Evolutionary conservation across 202 grass and related monocot species (phyloP).

Genomic region (Cymbopogon flexuosus): DNA sequence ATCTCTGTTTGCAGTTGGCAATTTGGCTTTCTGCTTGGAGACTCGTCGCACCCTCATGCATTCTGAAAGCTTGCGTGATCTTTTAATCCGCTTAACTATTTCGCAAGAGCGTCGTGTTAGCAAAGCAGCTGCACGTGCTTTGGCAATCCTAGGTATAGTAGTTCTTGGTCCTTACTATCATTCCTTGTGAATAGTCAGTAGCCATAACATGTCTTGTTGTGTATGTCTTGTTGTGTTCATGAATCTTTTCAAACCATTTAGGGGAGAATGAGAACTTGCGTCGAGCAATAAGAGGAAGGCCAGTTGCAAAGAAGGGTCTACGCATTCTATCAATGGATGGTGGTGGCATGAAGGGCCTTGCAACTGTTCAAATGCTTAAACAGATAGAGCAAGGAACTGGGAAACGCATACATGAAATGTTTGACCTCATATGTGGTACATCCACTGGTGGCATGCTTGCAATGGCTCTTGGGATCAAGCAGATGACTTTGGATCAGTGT

Average conservation of each 20-base stretch:
- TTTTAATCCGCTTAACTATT: constrained; percentile 76
- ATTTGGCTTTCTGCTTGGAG: constrained; percentile 96
- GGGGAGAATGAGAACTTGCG: constrained; percentile 95
- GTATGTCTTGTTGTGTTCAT: constrained; percentile 26
- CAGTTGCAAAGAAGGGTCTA: constrained; percentile 80
- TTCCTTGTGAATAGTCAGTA: constrained; percentile 5
- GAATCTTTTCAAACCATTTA: constrained; percentile 36
- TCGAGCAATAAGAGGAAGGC: constrained; percentile 76
- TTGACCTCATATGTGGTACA: constrained; percentile 98
- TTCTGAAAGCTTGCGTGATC: constrained; percentile 81
- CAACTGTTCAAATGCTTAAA: constrained; percentile 97
- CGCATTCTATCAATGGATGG: constrained; percentile 97
- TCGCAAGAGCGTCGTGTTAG: constrained; percentile 59
- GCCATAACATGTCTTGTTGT: constrained; percentile 14
- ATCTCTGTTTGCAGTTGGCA: constrained; percentile 90
- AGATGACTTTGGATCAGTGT: constrained; percentile 86
- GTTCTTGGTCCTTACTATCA: background rate
- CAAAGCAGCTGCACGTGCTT: constrained; percentile 88
- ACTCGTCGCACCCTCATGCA: constrained; percentile 76
- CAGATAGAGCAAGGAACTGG: constrained; percentile 97
- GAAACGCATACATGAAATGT: constrained; percentile 92
- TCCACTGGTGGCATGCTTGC: constrained; percentile 98
- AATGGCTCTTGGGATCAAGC: constrained; percentile 93
- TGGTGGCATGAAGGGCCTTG: constrained; percentile 98
- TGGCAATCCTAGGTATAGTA: constrained; percentile 81